These are phyloP conservation scores for Coniochaeta hoffmannii DNA, from an alignment of 2,329 filamentous ascomycete genomes.

Conservation along the genomic window DNA sequence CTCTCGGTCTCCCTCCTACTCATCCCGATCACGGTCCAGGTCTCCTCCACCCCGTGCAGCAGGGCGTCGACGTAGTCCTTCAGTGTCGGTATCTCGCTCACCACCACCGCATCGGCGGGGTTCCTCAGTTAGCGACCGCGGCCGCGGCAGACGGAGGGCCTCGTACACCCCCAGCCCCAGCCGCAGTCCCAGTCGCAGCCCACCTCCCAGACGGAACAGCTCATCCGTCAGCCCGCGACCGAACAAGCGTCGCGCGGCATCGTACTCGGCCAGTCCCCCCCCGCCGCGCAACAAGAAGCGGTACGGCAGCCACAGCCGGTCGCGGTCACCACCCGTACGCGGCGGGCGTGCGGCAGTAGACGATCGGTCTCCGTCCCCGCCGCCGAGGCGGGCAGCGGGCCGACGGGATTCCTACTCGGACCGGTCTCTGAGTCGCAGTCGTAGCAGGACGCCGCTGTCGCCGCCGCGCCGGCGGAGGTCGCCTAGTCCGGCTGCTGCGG, in stretches of 20 bases:
- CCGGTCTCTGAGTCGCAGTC: background rate
- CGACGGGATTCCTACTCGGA: background rate
- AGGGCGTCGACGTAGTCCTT: background rate
- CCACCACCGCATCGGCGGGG: background rate
- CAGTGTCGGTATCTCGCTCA: background rate
- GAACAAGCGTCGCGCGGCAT: slow-evolving; percentile 7
- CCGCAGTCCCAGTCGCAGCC: background rate
- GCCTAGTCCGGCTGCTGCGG: slow-evolving; percentile 2
- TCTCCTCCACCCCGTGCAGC: slow-evolving; percentile 5
- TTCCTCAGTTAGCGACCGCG: background rate
- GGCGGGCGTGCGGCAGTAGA: background rate
- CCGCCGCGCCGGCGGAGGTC: slow-evolving; percentile 3
- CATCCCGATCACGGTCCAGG: slow-evolving; percentile 9
- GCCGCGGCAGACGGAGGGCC: background rate
- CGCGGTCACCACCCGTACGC: background rate
- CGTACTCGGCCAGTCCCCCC: slow-evolving; percentile 10
- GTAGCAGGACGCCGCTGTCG: background rate
- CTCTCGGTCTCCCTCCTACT: slow-evolving; percentile 12
- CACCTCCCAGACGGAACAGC: background rate
- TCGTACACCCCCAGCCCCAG: background rate
- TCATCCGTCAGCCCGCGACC: slow-evolving; percentile 7
- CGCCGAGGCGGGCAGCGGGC: background rate
- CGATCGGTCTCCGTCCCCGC: slow-evolving; percentile 2
- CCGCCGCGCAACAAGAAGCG: slow-evolving; percentile 2
- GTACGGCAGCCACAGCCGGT: slow-evolving; percentile 2